Evolutionary conservation across 139 green algal species (phyloP), one percentile per base, ranked within the genome.

Genomic region (Raphidocelis subcapitata): DNA sequence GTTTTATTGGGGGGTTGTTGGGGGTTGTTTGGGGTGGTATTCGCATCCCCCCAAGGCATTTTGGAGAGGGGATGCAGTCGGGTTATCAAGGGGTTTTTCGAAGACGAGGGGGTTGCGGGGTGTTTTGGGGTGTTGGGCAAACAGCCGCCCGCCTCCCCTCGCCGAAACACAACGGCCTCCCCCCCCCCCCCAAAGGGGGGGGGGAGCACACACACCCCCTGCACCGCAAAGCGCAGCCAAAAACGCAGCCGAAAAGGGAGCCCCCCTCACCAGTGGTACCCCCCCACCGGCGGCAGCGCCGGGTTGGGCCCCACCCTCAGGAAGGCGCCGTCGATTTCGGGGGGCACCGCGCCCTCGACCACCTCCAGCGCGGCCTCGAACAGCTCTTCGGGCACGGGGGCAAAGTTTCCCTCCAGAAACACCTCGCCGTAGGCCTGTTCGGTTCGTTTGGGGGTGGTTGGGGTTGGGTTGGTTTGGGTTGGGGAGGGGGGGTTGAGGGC

Each of bases 271-370:
- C 68, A 74, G 65, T 81, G 72, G 68, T 83, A 80, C 24, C 76
- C 76, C 18, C 67, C 76, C 1, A 67, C n/a, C 0, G 72, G 71
- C 44, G 62, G 62, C 35, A 76, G 63, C 14, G 60, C 26, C 0
- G 80, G 80, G 67, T 85, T 85, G 57, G 80, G 66, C 0, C 80
- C 72, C 20, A 62, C 76, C 8, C 84, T 65, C 12, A 82, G 41
- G 28, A 73, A 85, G 32, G 37, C 59, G 21, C 81, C 78, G 2
- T 71, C 49, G 2, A 85, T 64, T 23, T 54, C 61, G 23, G 29
- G 35, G 1, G 80, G 76, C 51, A 82, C 37, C 55, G 59, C 49
- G 29, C 59, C 76, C 33, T 73, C 64, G 41, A 49, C 8, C 41
- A 49, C 41, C 41, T 49, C 41, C 41, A 49, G 41, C 8, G 8